Conservation (phyloP, 2,329 filamentous ascomycete species). For the Chaetomium strumarium region DNA sequence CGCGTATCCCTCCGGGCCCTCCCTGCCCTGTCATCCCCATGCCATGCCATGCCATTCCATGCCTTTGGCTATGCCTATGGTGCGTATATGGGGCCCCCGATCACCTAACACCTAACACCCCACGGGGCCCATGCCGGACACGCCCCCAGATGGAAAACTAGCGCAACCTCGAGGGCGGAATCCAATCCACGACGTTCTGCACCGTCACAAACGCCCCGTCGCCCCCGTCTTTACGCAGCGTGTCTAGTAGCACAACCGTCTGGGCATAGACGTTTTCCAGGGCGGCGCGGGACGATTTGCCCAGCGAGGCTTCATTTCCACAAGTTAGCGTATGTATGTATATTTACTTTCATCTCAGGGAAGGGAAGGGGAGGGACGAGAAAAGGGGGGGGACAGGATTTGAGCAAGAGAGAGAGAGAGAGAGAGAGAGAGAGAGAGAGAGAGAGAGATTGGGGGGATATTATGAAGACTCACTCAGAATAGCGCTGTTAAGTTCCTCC, state of each 20-base stretch:
- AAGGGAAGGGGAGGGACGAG: background rate
- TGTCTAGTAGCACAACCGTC: constrained; percentile 78
- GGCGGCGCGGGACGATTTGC: constrained; percentile 81
- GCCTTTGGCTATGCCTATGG: too few relatives aligned
- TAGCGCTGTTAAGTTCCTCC: constrained; percentile 90
- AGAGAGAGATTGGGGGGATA: background rate
- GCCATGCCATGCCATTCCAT: too few relatives aligned
- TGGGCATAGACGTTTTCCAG: constrained; percentile 82
- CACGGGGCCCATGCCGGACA: too few relatives aligned
- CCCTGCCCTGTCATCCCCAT: too few relatives aligned
- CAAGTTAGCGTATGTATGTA: background rate
- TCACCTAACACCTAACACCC: too few relatives aligned
- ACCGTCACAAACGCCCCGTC: constrained; percentile 74
- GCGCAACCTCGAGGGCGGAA: constrained; percentile 25
- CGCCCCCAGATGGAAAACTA: background rate
- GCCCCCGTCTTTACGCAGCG: constrained; percentile 72
- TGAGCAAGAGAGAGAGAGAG: background rate
- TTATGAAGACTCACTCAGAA: constrained; percentile 62
- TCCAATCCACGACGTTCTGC: constrained; percentile 42
- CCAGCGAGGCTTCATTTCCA: constrained; percentile 63
- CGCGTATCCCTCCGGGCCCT: too few relatives aligned
- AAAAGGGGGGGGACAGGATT: background rate
- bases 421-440: constrained; percentile 1
- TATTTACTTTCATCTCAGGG: background rate
- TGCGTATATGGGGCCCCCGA: too few relatives aligned